These are phyloP conservation scores for Lactifluus rugatus DNA, from an alignment of 768 basidiomycete genomes.

Conservation along the genomic window DNA sequence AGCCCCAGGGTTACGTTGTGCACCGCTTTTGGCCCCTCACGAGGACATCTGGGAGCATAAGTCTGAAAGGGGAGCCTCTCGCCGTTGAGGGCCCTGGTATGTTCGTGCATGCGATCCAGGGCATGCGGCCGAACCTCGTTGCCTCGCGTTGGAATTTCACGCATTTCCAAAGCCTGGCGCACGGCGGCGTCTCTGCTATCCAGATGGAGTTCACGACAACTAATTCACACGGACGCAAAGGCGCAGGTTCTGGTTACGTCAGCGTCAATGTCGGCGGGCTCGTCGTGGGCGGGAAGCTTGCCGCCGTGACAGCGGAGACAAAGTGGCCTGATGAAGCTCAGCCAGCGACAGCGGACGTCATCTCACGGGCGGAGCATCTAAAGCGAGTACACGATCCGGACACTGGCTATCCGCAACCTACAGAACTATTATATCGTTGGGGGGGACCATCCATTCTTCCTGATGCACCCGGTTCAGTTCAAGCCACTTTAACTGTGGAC, in stretches of 20 bases:
- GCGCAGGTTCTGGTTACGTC: conserved; percentile 74
- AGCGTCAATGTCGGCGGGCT: conserved; percentile 77
- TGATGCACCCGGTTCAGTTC: conserved; percentile 42
- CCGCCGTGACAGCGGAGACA: conserved; percentile 69
- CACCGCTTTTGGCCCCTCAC: conserved; percentile 87
- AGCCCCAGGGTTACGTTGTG: conserved; percentile 76
- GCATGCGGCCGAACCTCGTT: conserved; percentile 92
- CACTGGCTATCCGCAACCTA: conserved; percentile 74
- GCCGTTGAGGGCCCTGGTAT: conserved; percentile 59
- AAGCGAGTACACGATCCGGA: conserved; percentile 56
- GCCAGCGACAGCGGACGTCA: conserved; percentile 35
- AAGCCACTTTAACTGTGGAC: conserved; percentile 47
- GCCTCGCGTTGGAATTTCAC: conserved; percentile 94
- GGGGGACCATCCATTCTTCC: conserved; percentile 52
- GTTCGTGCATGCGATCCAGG: conserved; percentile 95
- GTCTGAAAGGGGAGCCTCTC: conserved; percentile 52
- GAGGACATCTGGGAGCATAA: conserved; percentile 53
- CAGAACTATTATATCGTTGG: conserved; percentile 67
- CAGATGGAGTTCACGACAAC: conserved; percentile 95
- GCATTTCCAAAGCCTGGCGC: conserved; percentile 71
- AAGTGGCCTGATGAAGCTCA: conserved; percentile 56
- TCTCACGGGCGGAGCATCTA: conserved; percentile 60
- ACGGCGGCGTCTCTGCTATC: conserved; percentile 71
- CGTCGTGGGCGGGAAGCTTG: conserved; percentile 72
- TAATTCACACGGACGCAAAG: conserved; percentile 66